phyloP scores from a whole-genome alignment of 768 basidiomycete genomes.

The Gelatoporia subvermispora region DNA sequence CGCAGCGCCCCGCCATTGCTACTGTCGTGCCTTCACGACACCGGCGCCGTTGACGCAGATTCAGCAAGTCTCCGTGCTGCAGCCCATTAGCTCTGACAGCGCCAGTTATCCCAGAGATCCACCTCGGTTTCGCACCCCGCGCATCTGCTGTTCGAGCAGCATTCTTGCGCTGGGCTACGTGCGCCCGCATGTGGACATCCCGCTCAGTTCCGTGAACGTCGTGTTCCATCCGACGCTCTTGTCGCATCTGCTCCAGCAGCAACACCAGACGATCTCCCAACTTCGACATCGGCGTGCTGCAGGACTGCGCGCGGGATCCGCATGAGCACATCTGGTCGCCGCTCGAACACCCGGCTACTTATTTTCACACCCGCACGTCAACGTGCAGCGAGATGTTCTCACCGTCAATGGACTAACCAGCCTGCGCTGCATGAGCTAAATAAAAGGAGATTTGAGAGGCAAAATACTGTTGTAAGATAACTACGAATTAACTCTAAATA shows the following conservation, averaged over 20 bases:
- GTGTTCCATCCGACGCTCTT: slow-evolving; percentile 28
- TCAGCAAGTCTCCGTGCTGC: slow-evolving; percentile 10
- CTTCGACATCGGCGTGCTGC: slow-evolving; percentile 12
- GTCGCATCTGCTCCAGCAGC: slow-evolving; percentile 18
- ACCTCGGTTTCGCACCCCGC: slow-evolving; percentile 19
- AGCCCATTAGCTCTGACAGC: too few relatives aligned
- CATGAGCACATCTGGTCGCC: slow-evolving; percentile 6
- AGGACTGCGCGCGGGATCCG: slow-evolving; percentile 6
- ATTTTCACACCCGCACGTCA: too few relatives aligned
- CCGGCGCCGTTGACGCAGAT: slow-evolving; percentile 15
- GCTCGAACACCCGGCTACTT: slow-evolving; percentile 14
- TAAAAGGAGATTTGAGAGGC: too few relatives aligned
- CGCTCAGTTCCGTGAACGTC: slow-evolving; percentile 22
- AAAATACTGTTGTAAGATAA: too few relatives aligned
- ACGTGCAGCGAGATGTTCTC: too few relatives aligned
- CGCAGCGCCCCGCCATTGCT: slow-evolving; percentile 19
- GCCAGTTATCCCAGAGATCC: slow-evolving; percentile 15
- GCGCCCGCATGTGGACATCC: too few relatives aligned
- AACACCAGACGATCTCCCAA: too few relatives aligned
- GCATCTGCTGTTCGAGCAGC: slow-evolving; percentile 20
- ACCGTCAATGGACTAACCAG: too few relatives aligned
- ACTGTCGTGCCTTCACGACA: slow-evolving; percentile 18
- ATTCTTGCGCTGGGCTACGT: slow-evolving; percentile 10
- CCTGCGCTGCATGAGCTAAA: too few relatives aligned
- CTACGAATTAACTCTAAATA: too few relatives aligned